A percentile compares a stretch with the other conserved stretches of the same genome.
phyloP scores from a whole-genome alignment of 2,329 filamentous ascomycete species.

The Colletotrichum euphorbiae region DNA sequence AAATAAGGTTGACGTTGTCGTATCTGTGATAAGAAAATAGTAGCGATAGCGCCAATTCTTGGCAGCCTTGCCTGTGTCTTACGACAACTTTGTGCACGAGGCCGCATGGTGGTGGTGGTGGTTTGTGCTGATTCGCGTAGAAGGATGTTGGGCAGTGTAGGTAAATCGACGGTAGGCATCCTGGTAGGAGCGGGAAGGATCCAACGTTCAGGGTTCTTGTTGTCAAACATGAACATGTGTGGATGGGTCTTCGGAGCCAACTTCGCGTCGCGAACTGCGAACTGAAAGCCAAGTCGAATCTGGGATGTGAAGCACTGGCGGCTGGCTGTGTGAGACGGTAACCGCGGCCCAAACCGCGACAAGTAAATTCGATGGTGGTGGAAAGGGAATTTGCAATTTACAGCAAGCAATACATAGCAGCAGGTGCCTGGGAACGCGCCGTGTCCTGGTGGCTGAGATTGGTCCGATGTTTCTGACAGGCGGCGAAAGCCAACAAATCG shows the following conservation, averaged over 20 bases:
- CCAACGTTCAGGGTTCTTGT: slow-evolving; percentile 27
- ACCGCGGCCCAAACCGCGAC: too few species aligned
- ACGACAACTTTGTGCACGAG: too few species aligned
- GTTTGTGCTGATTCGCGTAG: slow-evolving; percentile 1
- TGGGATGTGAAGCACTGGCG: background rate
- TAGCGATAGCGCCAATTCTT: too few species aligned
- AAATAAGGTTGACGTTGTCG: too few species aligned
- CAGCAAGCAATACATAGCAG: too few species aligned
- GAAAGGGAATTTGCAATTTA: too few species aligned
- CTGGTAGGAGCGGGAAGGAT: background rate
- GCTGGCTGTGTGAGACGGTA: slow-evolving; percentile 1
- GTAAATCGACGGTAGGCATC: background rate
- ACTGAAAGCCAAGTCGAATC: background rate
- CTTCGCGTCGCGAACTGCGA: slow-evolving; percentile 36
- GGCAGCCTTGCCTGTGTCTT: too few species aligned
- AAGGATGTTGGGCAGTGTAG: background rate
- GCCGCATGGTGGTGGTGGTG: background rate
- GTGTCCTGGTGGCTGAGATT: too few species aligned
- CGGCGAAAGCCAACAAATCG: background rate
- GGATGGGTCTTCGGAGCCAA: slow-evolving; percentile 10
- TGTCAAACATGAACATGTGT: slow-evolving; percentile 27
- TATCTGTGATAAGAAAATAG: too few species aligned
- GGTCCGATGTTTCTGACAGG: background rate
- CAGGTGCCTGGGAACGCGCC: too few species aligned
- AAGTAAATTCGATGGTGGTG: too few species aligned